phyloP scores from a whole-genome alignment of 768 basidiomycete species.

The Hygrophorus pudorinus region DNA sequence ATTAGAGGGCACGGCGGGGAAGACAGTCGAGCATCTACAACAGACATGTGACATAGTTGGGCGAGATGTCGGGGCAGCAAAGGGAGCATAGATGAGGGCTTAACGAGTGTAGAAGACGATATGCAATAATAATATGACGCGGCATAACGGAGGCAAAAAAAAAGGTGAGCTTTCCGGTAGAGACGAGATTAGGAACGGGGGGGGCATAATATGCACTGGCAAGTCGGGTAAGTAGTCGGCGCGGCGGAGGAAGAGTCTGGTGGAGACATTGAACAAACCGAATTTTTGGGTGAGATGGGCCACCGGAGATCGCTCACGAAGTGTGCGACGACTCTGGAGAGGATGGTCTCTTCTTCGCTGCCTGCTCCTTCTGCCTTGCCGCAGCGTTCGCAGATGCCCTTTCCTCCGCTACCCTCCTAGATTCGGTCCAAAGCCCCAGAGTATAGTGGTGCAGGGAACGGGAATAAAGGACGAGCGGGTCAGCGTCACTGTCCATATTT shows the following conservation, averaged over 20 bases:
- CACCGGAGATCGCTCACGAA: background rate
- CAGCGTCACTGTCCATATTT: conserved; percentile 16
- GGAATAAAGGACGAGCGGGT: conserved; percentile 46
- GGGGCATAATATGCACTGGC: too few species aligned
- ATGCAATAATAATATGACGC: background rate
- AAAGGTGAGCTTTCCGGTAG: too few species aligned
- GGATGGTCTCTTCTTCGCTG: background rate
- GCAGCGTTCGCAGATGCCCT: conserved; percentile 22
- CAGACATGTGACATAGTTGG: too few species aligned
- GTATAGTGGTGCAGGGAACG: conserved; percentile 61
- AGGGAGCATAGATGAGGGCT: too few species aligned
- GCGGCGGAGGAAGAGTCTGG: too few species aligned
- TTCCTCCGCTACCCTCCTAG: conserved; percentile 49
- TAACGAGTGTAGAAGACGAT: background rate
- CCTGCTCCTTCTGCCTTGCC: conserved; percentile 9
- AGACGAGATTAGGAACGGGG: too few species aligned
- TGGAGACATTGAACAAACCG: too few species aligned
- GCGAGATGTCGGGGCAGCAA: too few species aligned
- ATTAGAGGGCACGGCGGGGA: too few species aligned
- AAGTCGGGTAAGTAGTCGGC: too few species aligned
- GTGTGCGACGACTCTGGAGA: background rate
- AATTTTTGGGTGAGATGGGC: background rate
- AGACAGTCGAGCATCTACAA: too few species aligned
- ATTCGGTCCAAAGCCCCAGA: conserved; percentile 56
- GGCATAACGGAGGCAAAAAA: too few species aligned